Percentiles rank a stretch among this genome's conserved stretches.
These are phyloP conservation scores for Capsella rubella DNA, from an alignment of 441 rosid genomes.

Conservation along the genomic window DNA sequence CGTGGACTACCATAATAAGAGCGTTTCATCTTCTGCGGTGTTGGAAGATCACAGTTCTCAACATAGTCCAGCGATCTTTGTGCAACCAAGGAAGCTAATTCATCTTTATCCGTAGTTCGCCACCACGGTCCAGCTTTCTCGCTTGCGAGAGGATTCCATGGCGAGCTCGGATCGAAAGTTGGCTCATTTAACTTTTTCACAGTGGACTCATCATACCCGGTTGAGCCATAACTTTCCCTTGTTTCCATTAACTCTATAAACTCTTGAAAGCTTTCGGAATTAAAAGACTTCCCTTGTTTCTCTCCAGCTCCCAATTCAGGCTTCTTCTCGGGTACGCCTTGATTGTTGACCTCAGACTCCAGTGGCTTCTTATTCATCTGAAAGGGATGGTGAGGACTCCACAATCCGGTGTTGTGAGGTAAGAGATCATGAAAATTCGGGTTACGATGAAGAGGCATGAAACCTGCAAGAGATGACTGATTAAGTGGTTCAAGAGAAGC, in stretches of 20 bases:
- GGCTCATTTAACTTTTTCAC: constrained; percentile 50
- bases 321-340: constrained; percentile 40
- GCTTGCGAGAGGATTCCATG: constrained; percentile 59
- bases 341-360: constrained; percentile 58
- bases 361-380: constrained; percentile 47
- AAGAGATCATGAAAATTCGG: constrained; percentile 57
- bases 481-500: constrained; percentile 49
- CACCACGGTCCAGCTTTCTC: constrained; percentile 90
- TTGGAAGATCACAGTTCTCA: constrained; percentile 93
- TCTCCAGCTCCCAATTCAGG: constrained; percentile 22
- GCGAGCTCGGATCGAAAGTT: constrained; percentile 57
- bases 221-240: constrained; percentile 47
- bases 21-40: constrained; percentile 76
- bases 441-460: constrained; percentile 60
- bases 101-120: constrained; percentile 81
- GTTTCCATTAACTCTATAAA: constrained; percentile 51
- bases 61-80: constrained; percentile 73
- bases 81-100: constrained; percentile 87
- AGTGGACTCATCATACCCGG: constrained; percentile 30
- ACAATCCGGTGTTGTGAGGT: constrained; percentile 71
- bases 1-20: constrained; percentile 49
- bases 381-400: constrained; percentile 69
- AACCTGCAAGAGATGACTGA: constrained; percentile 53
- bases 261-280: constrained; percentile 47
- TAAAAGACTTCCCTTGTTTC: constrained; percentile 31